Evolutionary conservation across 495 filamentous ascomycete genomes (phyloP).

Genomic region (Astrocystis sublimbata): DNA sequence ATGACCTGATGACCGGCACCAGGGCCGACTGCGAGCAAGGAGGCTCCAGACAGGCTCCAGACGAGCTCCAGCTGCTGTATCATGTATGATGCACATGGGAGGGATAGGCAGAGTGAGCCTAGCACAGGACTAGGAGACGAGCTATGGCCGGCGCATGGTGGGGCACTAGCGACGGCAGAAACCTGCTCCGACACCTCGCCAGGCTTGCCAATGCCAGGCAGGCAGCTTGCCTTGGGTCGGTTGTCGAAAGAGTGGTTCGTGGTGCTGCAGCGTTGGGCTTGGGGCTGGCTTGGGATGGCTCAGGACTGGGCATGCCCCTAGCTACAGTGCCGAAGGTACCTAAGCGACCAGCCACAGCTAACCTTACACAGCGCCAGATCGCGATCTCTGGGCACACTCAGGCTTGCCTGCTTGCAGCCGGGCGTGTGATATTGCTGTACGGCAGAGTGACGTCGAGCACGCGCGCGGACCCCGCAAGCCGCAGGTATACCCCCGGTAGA

Average conservation of each 20-base stretch:
- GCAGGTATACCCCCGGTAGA: constrained; percentile 1
- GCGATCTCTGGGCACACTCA: too few relatives aligned
- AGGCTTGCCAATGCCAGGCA: too few relatives aligned
- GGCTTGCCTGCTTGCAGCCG: too few relatives aligned
- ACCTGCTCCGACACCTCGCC: constrained; percentile 13
- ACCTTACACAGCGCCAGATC: background rate
- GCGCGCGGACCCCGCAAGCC: background rate
- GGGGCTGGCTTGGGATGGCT: too few relatives aligned
- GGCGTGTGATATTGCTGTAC: constrained; percentile 5
- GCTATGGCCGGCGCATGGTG: background rate
- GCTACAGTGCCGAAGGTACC: too few relatives aligned
- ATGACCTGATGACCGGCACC: constrained; percentile 7
- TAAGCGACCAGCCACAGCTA: too few relatives aligned
- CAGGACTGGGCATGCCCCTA: too few relatives aligned
- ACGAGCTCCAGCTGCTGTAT: constrained; percentile 16
- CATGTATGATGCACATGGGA: constrained; percentile 16
- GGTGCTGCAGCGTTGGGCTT: background rate
- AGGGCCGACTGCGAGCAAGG: constrained; percentile 13
- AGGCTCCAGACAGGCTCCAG: too few relatives aligned
- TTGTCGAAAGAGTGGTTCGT: background rate
- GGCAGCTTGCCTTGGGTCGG: background rate
- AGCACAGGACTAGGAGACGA: background rate
- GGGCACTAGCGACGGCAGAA: constrained; percentile 7
- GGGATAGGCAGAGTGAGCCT: background rate
- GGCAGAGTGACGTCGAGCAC: background rate